A percentile compares a stretch with the other conserved stretches of the same genome.
phyloP scores from a whole-genome alignment of 2,329 filamentous ascomycete genomes.

The Botrytis porri region DNA sequence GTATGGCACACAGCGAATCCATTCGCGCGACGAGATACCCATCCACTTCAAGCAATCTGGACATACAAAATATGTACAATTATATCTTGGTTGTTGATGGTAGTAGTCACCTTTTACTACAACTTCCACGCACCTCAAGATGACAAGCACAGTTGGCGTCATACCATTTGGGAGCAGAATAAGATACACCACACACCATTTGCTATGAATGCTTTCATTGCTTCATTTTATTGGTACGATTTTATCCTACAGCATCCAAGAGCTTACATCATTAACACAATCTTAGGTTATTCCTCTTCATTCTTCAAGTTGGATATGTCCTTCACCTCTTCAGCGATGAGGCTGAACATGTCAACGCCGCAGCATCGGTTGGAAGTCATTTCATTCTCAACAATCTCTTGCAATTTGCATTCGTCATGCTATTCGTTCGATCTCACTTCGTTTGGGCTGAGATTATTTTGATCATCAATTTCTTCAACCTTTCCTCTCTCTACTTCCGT shows the following conservation, averaged over 20 bases:
- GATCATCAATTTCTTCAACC: constrained; percentile 78
- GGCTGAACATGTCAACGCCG: constrained; percentile 59
- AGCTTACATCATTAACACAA: background rate
- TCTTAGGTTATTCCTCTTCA: constrained; percentile 65
- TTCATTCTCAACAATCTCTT: constrained; percentile 85
- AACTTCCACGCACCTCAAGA: constrained; percentile 60
- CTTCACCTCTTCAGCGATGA: constrained; percentile 71
- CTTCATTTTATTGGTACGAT: constrained; percentile 71
- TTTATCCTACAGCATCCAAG: background rate
- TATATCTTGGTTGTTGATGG: constrained; percentile 70
- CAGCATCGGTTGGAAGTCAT: constrained; percentile 76
- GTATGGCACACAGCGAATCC: constrained; percentile 60
- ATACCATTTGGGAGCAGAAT: constrained; percentile 74
- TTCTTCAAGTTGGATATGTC: constrained; percentile 74
- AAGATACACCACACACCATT: constrained; percentile 66
- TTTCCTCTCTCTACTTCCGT: constrained; percentile 75
- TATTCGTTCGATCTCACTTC: constrained; percentile 76
- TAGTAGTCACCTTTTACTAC: constrained; percentile 74
- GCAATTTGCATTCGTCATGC: constrained; percentile 76
- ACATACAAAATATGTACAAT: constrained; percentile 75
- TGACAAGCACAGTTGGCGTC: constrained; percentile 52
- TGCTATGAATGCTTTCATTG: constrained; percentile 63
- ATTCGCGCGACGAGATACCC: constrained; percentile 67
- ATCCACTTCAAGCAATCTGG: constrained; percentile 58
- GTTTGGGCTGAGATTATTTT: constrained; percentile 73